Evolutionary conservation across 768 basidiomycete species (phyloP), one percentile per base, ranked within the genome.

Genomic region (Pholiota molesta): DNA sequence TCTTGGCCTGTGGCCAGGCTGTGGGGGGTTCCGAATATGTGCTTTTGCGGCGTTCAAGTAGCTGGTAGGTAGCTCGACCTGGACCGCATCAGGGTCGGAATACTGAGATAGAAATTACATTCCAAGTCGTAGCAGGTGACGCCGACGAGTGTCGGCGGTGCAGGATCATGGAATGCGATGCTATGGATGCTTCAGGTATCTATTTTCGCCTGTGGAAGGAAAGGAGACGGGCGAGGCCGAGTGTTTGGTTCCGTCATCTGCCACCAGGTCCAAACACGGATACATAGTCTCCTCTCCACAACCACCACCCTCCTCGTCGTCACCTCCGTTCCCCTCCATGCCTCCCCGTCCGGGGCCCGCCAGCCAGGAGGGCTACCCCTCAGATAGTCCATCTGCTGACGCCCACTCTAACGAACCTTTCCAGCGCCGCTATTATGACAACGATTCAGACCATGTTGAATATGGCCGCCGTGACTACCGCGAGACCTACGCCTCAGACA

Each of bases 351-450:
- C 80, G 69, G 82, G 81, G 74, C 81, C 79, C 45, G 73, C 75
- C 61, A 86, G 83, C 79, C 82, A 86, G 71, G 87, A 88, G 71
- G 84, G 85, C 77, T 88, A 87, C 69, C 81, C 82, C 56, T 84
- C 87, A 16, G 83, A 86, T 11, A 86, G 87, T 29, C 83, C 87
- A 42, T 82, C 84, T 26, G 69, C 79, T n/a, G 83, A 83, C 39
- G 80, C 86, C 65, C 87, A 90, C 69, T 83, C 83, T 29, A 77
- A 79, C 66, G 90, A 92, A 75, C 90, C 89, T 62, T 92, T 90
- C 70, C 65, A 72, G 70, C 64, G 79, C 76, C 78, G 83, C 47
- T 89, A 86, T 75, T 90, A 86, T 76, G 91, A 93, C 80, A 86
- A 86, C 71, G 90, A 92, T 68, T 88, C 87, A 37, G 90, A 91